Evolutionary conservation across 345 rosid species (phyloP), one percentile per base, ranked within the genome.

Genomic region (Linum lewisii): DNA sequence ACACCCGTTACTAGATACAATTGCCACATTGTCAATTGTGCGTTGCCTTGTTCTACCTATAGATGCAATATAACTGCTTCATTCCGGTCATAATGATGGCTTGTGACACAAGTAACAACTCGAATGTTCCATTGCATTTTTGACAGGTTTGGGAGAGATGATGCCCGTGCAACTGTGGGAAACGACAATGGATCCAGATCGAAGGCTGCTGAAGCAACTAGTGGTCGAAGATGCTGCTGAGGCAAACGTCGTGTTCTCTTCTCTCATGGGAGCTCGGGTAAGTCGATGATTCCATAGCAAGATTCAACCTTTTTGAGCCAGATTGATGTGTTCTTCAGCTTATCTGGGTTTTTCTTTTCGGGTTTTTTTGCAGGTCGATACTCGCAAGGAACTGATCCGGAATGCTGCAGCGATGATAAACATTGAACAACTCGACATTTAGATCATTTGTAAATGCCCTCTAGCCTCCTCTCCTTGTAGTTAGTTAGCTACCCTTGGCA

Each of bases 131-230:
- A 52, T 18, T 20, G 21, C 7, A 4, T 29, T 26, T 29, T 29
- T 29, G 34, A 68, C 72, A 94, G 99, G 97, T 19, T 77, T 90
- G 78, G 97, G 99, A 75, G 97, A 94, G 80, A 94, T 94, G 99
- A 90, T 94, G 99, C 97, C 99, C 61, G 42, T 18, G 16, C 99
- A 94, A 76, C 82, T 94, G 11, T 94, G 99, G 97, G 97, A 90
- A 72, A 94, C 99, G 61, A 94, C 97, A 3, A 66, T 94, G 96
- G 81, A 90, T 81, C 96, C 96, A 22, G 84, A 87, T 34, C 77
- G 55, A 70, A 82, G 99, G 77, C 51, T 90, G 63, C 73, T 94
- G 68, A 90, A 81, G 84, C 96, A 78, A 72, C 69, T 94, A 59
- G 84, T 80, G 19, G 78, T 94, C 2, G 93, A 90, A 58, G 97